Evolutionary conservation across 495 filamentous ascomycete genomes (phyloP).

Genomic region (Apodospora peruviana): DNA sequence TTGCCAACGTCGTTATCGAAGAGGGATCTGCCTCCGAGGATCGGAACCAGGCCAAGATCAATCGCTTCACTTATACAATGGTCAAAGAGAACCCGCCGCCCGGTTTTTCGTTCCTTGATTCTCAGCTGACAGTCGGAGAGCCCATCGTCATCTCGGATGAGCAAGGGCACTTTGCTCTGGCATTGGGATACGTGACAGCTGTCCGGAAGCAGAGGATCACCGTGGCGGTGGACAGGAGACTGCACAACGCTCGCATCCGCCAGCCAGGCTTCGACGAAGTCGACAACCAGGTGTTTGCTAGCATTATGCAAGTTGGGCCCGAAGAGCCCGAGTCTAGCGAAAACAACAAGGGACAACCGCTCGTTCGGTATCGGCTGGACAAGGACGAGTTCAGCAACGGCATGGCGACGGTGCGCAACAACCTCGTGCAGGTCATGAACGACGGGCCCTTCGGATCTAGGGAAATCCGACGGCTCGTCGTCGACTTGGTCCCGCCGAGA

Average conservation of each 20-base stretch:
- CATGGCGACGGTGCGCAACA: slow-evolving; percentile 91
- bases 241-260: slow-evolving; percentile 79
- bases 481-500: slow-evolving; percentile 63
- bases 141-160: slow-evolving; percentile 97
- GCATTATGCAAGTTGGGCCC: slow-evolving; percentile 82
- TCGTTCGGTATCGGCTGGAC: slow-evolving; percentile 76
- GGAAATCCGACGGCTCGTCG: slow-evolving; percentile 69
- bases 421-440: slow-evolving; percentile 86
- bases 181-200: slow-evolving; percentile 80
- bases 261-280: slow-evolving; percentile 66
- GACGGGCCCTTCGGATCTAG: slow-evolving; percentile 64
- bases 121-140: slow-evolving; percentile 82
- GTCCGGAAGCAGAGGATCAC: slow-evolving; percentile 68
- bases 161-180: slow-evolving; percentile 86
- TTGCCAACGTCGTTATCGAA: slow-evolving; percentile 63
- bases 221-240: slow-evolving; percentile 79
- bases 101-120: slow-evolving; percentile 78
- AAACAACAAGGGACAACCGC: slow-evolving; percentile 43
- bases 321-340: slow-evolving; percentile 42
- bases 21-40: slow-evolving; percentile 67
- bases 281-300: slow-evolving; percentile 76
- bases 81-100: slow-evolving; percentile 54
- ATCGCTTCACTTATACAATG: slow-evolving; percentile 81
- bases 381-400: slow-evolving; percentile 98
- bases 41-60: slow-evolving; percentile 68